Evolutionary conservation across 345 rosid species (phyloP).

Genomic region (Schrenkiella parvula): DNA sequence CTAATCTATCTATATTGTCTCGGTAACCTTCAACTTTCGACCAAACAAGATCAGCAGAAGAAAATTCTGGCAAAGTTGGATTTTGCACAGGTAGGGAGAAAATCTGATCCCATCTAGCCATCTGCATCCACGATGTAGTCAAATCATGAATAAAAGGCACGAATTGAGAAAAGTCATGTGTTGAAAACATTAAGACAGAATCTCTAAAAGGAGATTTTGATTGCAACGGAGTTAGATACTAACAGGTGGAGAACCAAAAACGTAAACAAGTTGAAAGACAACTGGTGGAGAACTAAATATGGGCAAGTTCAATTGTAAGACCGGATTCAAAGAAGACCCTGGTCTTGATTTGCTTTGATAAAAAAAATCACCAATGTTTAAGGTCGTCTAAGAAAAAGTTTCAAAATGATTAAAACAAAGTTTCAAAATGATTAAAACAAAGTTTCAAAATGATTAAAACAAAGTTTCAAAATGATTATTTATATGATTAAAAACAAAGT

Average conservation of each 20-base stretch:
- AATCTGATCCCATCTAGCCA: slow-evolving; percentile 98
- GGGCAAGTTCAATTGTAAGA: too few relatives aligned
- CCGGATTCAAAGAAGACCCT: too few relatives aligned
- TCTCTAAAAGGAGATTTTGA: not conserved
- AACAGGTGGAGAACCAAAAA: not conserved
- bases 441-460: too few relatives aligned
- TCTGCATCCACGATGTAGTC: slow-evolving; percentile 36
- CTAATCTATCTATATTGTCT: slow-evolving; percentile 83
- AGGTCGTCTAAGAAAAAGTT: too few relatives aligned
- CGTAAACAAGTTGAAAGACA: too few relatives aligned
- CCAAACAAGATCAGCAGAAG: slow-evolving; percentile 79
- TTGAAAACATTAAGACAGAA: not conserved
- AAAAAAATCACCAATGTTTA: too few relatives aligned
- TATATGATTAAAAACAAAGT: too few relatives aligned
- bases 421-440: too few relatives aligned
- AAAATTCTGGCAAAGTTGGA: slow-evolving; percentile 75
- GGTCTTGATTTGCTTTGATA: too few relatives aligned
- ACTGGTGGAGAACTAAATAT: too few relatives aligned
- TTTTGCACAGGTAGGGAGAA: slow-evolving; percentile 88
- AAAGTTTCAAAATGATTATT: too few relatives aligned
- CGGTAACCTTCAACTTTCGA: slow-evolving; percentile 96
- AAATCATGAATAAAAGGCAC: not conserved
- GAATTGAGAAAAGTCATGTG: not conserved
- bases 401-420: too few relatives aligned
- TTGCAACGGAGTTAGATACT: not conserved